A percentile compares a stretch with the other conserved stretches of the same genome.
phyloP scores from a whole-genome alignment of 2,329 filamentous ascomycete species.

The Albifimbria verrucaria region DNA sequence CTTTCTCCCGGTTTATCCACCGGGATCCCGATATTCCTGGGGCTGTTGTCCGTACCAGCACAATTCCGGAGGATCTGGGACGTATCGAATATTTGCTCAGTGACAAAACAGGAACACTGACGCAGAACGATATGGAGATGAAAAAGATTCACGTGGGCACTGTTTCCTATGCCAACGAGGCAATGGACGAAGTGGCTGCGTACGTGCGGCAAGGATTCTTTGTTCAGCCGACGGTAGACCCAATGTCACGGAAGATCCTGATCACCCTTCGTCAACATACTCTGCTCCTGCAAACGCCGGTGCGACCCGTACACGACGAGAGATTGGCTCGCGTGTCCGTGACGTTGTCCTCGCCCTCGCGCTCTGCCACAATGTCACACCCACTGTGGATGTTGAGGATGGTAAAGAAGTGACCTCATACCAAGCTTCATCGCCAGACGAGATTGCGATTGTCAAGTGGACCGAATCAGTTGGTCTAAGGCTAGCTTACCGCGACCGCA shows the following conservation, averaged over 20 bases:
- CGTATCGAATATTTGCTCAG: conserved; percentile 94
- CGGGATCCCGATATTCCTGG: conserved; percentile 84
- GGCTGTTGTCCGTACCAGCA: conserved; percentile 92
- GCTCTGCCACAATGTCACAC: conserved; percentile 95
- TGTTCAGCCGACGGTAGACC: conserved; percentile 41
- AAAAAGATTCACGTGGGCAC: conserved; percentile 98
- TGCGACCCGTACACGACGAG: conserved; percentile 80
- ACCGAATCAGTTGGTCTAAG: conserved; percentile 89
- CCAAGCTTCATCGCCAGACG: conserved; percentile 94
- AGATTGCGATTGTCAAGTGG: conserved; percentile 96
- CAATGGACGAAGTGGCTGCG: conserved; percentile 92
- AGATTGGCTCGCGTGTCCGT: conserved; percentile 89
- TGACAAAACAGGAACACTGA: conserved; percentile 97
- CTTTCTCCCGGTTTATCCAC: conserved; percentile 95
- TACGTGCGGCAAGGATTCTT: conserved; percentile 86
- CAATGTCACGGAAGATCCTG: conserved; percentile 46
- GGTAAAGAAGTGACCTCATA: conserved; percentile 79
- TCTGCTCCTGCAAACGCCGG: conserved; percentile 56
- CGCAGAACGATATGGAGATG: conserved; percentile 98
- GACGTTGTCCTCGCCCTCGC: conserved; percentile 91
- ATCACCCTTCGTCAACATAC: conserved; percentile 75
- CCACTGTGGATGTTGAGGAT: conserved; percentile 72
- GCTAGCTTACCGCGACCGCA: conserved; percentile 80
- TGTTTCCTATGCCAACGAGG: conserved; percentile 96
- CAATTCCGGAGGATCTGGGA: conserved; percentile 93